Evolutionary conservation across 495 filamentous ascomycete genomes (phyloP), one percentile per base, ranked within the genome.

Genomic region (Penicilliopsis zonata): DNA sequence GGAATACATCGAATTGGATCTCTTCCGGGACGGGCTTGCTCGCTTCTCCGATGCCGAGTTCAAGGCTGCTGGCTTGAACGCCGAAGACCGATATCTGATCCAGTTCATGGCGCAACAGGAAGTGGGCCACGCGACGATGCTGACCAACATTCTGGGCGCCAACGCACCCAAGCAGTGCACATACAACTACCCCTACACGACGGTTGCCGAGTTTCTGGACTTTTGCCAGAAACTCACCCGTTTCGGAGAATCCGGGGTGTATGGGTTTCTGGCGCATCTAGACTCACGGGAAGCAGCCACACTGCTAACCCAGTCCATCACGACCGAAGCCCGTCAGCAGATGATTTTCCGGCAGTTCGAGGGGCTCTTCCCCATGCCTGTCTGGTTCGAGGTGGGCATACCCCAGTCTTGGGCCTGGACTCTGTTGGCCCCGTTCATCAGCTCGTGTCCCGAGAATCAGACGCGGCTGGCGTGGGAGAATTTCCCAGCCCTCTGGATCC

Each of bases 401-500:
- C 83, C 84, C 0, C 86, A 93, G 49, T 82, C 78, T 0, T 92
- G 86, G 82, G 73, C 78, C 2, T 93, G 86, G 86, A 78, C 84
- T 0, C 65, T 84, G 7, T 65, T 94, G 20, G 83, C 86, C 0
- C 86, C 82, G 0, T 86, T 83, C 51, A 87, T 94, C 55, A 78
- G 72, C 29, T 74, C 66, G 9, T 94, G 86, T 50, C 84, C 85
- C 0, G 52, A 51, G 31, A 76, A 79, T 43, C 73, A 78, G 42
- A 93, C 83, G 3, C 71, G 80, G 3, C 61, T 93, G 21, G 63
- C 75, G 8, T 93, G 86, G 85, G 80, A 93, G 50, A 94, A 93
- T 59, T 93, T 86, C 64, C 86, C 86, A 0, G 67, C 65, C 0
- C 65, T 93, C 3, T 52, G 62, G 38, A 72, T 93, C 38, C 56